A percentile compares a stretch with the other conserved stretches of the same genome.
Evolutionary conservation across 495 filamentous ascomycete genomes (phyloP).

Genomic region (Acidiella bohemica): DNA sequence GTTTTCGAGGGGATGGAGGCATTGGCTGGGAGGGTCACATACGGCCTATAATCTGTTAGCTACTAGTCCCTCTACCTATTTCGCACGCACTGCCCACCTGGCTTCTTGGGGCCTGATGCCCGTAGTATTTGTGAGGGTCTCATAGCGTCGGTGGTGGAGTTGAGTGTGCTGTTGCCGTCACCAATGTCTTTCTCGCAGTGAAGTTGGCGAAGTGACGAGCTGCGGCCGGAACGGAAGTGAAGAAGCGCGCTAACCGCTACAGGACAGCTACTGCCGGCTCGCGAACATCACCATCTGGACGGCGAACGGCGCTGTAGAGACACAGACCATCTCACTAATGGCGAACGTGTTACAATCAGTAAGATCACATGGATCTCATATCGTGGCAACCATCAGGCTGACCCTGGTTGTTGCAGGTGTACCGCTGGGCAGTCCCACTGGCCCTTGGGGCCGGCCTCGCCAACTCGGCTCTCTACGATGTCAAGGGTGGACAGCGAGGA

Average conservation of each 20-base stretch:
- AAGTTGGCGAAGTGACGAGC: neutral
- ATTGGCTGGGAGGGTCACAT: no score
- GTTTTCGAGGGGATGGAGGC: no score
- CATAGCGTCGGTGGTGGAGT: conserved; percentile 20
- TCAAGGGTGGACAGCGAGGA: conserved; percentile 4
- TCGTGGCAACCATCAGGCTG: conserved; percentile 50
- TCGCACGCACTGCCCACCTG: no score
- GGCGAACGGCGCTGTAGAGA: no score
- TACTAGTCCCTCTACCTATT: no score
- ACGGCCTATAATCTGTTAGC: no score
- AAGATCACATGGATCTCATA: neutral
- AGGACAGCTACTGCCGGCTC: no score
- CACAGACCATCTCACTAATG: neutral
- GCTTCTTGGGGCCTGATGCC: neutral
- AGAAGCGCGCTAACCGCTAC: no score
- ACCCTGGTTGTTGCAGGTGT: conserved; percentile 48
- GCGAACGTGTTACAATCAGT: neutral
- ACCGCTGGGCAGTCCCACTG: conserved; percentile 57
- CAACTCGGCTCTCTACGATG: conserved; percentile 84
- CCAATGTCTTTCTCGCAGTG: neutral
- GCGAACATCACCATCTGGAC: neutral
- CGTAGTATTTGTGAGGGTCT: conserved; percentile 15
- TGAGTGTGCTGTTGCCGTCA: neutral
- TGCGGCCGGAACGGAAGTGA: neutral
- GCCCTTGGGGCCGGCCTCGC: conserved; percentile 47